Conservation (phyloP, 2,329 filamentous ascomycete genomes). For the Diaporthe eres region DNA sequence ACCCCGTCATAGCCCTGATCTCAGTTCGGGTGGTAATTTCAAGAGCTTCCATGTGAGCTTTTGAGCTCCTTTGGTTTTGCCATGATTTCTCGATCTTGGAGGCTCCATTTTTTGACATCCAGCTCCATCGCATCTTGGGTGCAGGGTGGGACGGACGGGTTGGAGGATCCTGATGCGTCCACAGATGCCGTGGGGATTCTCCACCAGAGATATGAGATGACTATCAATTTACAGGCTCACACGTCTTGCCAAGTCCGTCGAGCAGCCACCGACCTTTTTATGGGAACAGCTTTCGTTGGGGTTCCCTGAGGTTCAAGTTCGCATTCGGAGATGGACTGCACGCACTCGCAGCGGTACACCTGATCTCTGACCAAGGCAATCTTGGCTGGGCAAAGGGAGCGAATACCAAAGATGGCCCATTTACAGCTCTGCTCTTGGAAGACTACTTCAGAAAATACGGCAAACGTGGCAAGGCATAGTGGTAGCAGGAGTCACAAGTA, state of each 20-base stretch:
- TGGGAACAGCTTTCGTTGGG: constrained; percentile 84
- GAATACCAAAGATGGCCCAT: constrained; percentile 80
- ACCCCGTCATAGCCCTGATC: neutral
- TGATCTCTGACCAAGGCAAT: constrained; percentile 95
- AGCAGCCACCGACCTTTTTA: constrained; percentile 83
- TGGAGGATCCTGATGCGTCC: constrained; percentile 30
- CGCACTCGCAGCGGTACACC: constrained; percentile 82
- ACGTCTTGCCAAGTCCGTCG: constrained; percentile 76
- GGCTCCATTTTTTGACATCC: neutral
- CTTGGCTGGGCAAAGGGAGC: constrained; percentile 88
- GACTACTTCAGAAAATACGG: constrained; percentile 78
- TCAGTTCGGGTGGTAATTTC: no score
- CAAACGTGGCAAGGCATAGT: constrained; percentile 79
- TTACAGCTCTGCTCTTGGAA: constrained; percentile 82
- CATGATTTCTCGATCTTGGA: neutral
- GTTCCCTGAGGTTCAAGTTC: constrained; percentile 80
- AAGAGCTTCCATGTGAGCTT: no score
- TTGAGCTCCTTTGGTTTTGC: neutral
- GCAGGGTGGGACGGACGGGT: neutral
- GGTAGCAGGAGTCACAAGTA: constrained; percentile 44
- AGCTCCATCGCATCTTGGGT: neutral
- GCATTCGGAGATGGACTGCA: constrained; percentile 88
- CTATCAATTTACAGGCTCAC: constrained; percentile 76
- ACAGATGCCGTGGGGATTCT: constrained; percentile 65
- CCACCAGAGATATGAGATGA: constrained; percentile 70